Percentiles rank a stretch among this genome's conserved stretches.
Conservation (phyloP, 1,284 basidiomycete species). For the Ustilago nuda region DNA sequence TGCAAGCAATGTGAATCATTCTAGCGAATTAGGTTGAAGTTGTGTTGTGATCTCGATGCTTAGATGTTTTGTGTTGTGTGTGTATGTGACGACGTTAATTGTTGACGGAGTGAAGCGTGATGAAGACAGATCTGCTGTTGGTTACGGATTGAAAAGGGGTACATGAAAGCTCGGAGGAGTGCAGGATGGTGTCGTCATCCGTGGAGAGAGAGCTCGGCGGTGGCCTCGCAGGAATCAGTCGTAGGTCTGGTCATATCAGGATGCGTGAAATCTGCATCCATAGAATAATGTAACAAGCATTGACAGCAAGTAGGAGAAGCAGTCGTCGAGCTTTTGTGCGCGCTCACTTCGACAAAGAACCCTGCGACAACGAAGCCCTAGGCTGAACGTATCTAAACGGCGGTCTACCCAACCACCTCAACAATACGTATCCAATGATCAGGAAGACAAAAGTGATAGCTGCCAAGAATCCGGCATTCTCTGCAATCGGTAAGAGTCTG, state of each 20-base stretch:
- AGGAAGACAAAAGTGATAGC: constrained; percentile 46
- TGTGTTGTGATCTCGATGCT: neutral
- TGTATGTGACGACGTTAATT: neutral
- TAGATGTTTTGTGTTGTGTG: neutral
- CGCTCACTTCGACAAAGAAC: neutral
- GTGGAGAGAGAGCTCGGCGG: neutral
- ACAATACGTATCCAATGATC: constrained; percentile 38
- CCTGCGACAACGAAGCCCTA: constrained; percentile 12
- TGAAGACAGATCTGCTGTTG: neutral
- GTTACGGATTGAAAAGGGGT: neutral
- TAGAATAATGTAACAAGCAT: neutral
- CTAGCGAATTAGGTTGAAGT: neutral
- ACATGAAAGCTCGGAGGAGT: neutral
- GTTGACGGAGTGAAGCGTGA: neutral
- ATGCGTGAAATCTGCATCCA: neutral
- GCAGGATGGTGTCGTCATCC: neutral
- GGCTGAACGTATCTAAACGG: constrained; percentile 41
- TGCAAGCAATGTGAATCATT: neutral
- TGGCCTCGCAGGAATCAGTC: neutral
- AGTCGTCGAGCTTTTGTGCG: neutral
- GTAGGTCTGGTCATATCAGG: neutral
- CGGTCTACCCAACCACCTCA: constrained; percentile 34
- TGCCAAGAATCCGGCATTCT: constrained; percentile 52
- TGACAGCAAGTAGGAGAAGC: neutral
- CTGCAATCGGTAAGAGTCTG: constrained; percentile 51